Evolutionary conservation across 2,329 filamentous ascomycete genomes (phyloP).

Genomic region (Septoria petroselini): DNA sequence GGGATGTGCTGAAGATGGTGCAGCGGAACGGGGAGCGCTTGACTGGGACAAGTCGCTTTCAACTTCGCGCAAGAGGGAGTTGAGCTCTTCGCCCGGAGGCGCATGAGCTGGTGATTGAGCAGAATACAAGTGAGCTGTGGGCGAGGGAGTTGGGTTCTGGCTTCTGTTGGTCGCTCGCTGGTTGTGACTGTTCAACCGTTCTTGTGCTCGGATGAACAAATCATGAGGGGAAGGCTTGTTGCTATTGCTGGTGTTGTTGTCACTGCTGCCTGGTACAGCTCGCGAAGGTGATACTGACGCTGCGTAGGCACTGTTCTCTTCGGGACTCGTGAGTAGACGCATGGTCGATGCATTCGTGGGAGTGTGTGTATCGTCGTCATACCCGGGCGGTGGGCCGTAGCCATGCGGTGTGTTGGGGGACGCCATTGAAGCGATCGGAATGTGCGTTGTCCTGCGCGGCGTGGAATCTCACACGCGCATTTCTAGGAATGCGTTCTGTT

Average conservation of each 20-base stretch:
- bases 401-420: slow-evolving; percentile 25
- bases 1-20: slow-evolving; percentile 14
- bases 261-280: slow-evolving; percentile 7
- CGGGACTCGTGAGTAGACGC: slow-evolving; percentile 50
- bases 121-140: slow-evolving; percentile 19
- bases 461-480: slow-evolving; percentile 3
- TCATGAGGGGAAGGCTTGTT: slow-evolving; percentile 43
- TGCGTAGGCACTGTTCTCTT: slow-evolving; percentile 40
- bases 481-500: background rate
- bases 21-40: slow-evolving; percentile 23
- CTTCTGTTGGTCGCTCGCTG: slow-evolving; percentile 19
- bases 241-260: slow-evolving; percentile 3
- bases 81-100: slow-evolving; percentile 41
- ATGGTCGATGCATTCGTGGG: slow-evolving; percentile 41
- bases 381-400: slow-evolving; percentile 44
- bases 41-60: slow-evolving; percentile 33
- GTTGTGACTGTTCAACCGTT: slow-evolving; percentile 24
- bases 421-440: slow-evolving; percentile 33
- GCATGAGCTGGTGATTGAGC: slow-evolving; percentile 26
- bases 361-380: slow-evolving; percentile 39
- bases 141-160: slow-evolving; percentile 14
- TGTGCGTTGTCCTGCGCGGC: slow-evolving; percentile 19
- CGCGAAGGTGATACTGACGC: slow-evolving; percentile 25
- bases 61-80: slow-evolving; percentile 46
- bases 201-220: slow-evolving; percentile 33